Evolutionary conservation across 2,329 filamentous ascomycete genomes (phyloP), one percentile per base, ranked within the genome.

Genomic region (Talaromyces sp.): DNA sequence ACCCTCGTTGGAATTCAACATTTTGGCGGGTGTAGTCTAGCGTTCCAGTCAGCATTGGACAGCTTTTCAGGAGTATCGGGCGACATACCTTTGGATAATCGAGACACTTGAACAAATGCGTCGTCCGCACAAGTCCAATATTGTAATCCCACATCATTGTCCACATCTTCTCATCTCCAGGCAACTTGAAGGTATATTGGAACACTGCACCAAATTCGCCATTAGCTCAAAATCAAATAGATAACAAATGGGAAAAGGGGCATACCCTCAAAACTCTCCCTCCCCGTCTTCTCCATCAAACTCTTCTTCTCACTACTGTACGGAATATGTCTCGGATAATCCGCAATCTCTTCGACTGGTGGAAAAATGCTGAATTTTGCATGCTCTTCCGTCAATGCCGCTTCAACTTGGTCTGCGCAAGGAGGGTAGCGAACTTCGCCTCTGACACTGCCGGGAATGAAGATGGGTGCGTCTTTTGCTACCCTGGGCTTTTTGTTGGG

Each of bases 81-180:
- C n/a, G n/a, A 2, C 38, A 74, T 75, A 93, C 94, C 88, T 99
- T 99, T 69, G 89, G 86, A 74, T 94, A 94, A 69, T 90, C 88
- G 75, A 89, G 89, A 70, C 91, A 93, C 77, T 97, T 97, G 85
- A 98, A 98, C 75, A 98, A 91, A 31, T 93, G 91, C 1, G 93
- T 97, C 78, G 96, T 96, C 68, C 94, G 89, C 68, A 98, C 93
- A 34, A 98, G 88, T 8, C 95, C 95, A 68, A 94, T 88, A 72
- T 96, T 94, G 80, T 97, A 97, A 77, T 99, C 95, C 95, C 95
- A 99, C 87, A 97, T 93, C 67, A 98, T 88, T 0, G 86, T 87
- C 75, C 90, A 93, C 61, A 86, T 83, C 68, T 83, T 84, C 1
- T 89, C 84, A 54, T 90, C 86, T 11, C 84, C 87, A 0, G 91